Base-by-base conservation (phyloP, 148 eudicot genomes). In the Silene conica region DNA sequence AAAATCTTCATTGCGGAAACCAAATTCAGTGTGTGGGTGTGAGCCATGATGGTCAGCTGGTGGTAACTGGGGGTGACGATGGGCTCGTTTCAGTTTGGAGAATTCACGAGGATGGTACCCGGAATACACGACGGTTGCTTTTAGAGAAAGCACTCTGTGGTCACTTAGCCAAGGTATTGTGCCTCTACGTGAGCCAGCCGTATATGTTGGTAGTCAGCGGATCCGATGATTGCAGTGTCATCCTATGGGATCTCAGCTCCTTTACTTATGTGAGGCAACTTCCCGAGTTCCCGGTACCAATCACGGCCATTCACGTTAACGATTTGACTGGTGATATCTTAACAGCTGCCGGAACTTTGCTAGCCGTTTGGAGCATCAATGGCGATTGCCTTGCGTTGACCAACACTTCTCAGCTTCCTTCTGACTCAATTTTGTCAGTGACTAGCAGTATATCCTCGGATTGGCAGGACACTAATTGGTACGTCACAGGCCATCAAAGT, bases 151-250 rank as follows among this genome's bases (percentile, higher is more conserved):
- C 92, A 45, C 96, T 95, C 56, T 85, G 85, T 70, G 93, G 84
- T 69, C 98, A 95, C 80, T 84, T 88, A 0, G 83, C 86, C 6
- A 92, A 83, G 80, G 83, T 95, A 28, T 89, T 90, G 11, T 90
- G 97, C 79, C 93, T 92, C 25, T 82, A 79, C 34, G 96, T 95
- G 52, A 83, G 96, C 86, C 97, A 95, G 77, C 96, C 99, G 21
- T 92, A 92, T 71, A 95, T 95, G 97, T 83, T 92, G 87, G 80
- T 95, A 71, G 89, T 89, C 63, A 95, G 92, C 61, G 97, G 99
- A 23, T 95, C 99, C 7, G 97, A 95, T 71, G 97, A 92, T 73
- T 89, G 92, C 70, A 85, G 91, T 21, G 99, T 90, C 13, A 90
- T 95, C 67, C 46, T 95, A 15, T 92, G 97, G 99, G 97, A 95